Percentiles rank a stretch among this genome's conserved stretches.
Conservation (phyloP, 805 yeast genomes). For the Wickerhamiella sergipiensis region DNA sequence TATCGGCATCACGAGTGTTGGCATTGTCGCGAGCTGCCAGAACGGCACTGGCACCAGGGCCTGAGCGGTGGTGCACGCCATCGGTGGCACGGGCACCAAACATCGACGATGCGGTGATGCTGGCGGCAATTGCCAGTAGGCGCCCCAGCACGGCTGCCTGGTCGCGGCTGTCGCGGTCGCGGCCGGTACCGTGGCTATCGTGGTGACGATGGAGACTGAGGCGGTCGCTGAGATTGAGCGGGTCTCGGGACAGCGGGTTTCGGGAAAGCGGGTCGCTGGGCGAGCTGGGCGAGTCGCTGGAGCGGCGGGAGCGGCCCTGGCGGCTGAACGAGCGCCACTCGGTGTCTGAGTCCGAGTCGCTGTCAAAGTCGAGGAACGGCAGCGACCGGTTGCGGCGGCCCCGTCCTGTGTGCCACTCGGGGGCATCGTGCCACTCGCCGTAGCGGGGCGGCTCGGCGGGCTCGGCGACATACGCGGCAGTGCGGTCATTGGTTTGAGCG, state of each 20-base stretch:
- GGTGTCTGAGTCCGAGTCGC: background rate
- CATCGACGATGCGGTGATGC: background rate
- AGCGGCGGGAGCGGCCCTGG: background rate
- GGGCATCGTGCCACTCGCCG: background rate
- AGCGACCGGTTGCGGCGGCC: background rate
- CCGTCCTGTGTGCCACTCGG: background rate
- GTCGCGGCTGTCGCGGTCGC: slow-evolving; percentile 1
- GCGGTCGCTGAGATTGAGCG: background rate
- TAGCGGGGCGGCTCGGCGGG: background rate
- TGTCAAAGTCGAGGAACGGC: background rate
- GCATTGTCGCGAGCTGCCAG: too few relatives aligned
- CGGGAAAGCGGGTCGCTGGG: background rate
- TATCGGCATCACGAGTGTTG: too few relatives aligned
- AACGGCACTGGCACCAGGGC: too few relatives aligned
- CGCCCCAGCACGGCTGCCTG: background rate
- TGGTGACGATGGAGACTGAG: background rate
- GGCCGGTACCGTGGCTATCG: background rate
- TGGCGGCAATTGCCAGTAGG: background rate
- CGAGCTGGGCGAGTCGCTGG: background rate
- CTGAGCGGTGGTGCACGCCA: background rate
- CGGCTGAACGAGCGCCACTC: background rate
- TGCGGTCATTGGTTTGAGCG: too few relatives aligned
- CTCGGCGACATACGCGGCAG: too few relatives aligned
- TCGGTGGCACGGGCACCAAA: background rate
- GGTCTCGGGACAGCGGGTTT: too few relatives aligned